These are phyloP conservation scores for Diaporthe capsici DNA, from an alignment of 2,329 filamentous ascomycete species.

Conservation along the genomic window DNA sequence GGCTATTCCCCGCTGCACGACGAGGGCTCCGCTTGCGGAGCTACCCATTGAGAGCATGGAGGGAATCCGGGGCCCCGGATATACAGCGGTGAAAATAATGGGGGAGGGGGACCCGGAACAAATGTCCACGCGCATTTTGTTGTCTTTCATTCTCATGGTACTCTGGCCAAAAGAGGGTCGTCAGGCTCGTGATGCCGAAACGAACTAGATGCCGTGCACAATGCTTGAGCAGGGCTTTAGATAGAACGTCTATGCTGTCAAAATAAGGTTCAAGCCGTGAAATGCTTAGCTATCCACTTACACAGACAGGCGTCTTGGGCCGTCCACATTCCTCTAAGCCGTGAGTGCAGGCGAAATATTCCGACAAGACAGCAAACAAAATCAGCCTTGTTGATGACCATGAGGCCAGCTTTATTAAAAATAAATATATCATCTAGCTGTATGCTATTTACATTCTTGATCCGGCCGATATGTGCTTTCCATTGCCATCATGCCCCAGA, in stretches of 20 bases:
- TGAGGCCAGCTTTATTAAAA: not conserved
- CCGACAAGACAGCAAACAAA: not conserved
- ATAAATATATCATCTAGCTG: not conserved
- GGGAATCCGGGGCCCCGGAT: conserved; percentile 24
- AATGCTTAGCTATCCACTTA: not conserved
- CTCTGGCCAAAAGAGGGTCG: too few relatives aligned
- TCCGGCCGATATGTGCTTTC: conserved; percentile 9
- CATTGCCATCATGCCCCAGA: not conserved
- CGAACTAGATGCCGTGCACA: too few relatives aligned
- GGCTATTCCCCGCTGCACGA: conserved; percentile 16
- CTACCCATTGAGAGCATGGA: not conserved
- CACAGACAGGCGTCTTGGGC: not conserved
- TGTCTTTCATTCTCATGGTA: not conserved
- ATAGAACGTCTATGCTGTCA: not conserved
- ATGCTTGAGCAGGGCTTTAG: not conserved
- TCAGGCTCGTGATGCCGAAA: not conserved
- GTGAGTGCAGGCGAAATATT: not conserved
- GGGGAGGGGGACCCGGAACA: too few relatives aligned
- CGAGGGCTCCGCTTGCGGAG: conserved; percentile 21
- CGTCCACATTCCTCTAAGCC: not conserved
- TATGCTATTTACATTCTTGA: not conserved
- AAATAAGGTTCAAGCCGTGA: conserved; percentile 12
- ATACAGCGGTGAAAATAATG: not conserved
- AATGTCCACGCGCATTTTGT: not conserved
- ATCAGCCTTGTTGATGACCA: not conserved